A percentile compares a stretch with the other conserved stretches of the same genome.
phyloP scores from a whole-genome alignment of 1,284 basidiomycete species.

The Omphalotus olearius region DNA sequence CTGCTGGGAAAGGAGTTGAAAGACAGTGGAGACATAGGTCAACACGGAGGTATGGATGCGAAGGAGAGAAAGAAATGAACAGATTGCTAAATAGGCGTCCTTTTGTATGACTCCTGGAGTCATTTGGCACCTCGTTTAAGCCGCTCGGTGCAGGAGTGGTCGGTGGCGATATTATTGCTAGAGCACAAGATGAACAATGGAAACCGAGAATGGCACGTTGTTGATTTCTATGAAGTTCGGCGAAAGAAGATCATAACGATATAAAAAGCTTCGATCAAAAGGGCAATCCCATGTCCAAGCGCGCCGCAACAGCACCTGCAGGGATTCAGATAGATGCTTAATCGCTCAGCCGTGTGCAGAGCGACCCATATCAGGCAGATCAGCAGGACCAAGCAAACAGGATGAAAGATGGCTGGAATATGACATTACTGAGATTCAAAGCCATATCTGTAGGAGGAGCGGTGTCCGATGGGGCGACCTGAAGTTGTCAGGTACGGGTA shows the following conservation, averaged over 20 bases:
- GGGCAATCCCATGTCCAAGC: no score
- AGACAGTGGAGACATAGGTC: background rate
- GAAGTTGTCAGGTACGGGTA: background rate
- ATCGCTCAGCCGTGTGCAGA: background rate
- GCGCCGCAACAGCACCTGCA: no score
- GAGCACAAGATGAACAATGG: conserved; percentile 3
- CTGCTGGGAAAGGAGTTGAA: background rate
- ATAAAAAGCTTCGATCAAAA: background rate
- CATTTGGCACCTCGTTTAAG: conserved; percentile 9
- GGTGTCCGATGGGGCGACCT: background rate
- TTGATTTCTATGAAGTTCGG: conserved; percentile 4
- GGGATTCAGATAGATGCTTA: no score
- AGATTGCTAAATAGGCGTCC: background rate
- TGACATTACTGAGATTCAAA: background rate
- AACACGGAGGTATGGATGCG: background rate
- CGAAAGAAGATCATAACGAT: conserved; percentile 6
- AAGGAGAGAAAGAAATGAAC: background rate
- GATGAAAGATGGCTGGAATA: no score
- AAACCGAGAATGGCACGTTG: conserved; percentile 11
- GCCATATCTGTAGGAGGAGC: background rate
- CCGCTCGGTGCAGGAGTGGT: background rate
- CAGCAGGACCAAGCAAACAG: background rate
- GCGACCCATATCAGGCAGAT: conserved; percentile 11
- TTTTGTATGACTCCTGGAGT: conserved; percentile 6
- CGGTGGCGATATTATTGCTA: background rate